Evolutionary conservation across 148 eudicot genomes (phyloP).

Genomic region (Fagopyrum tataricum): DNA sequence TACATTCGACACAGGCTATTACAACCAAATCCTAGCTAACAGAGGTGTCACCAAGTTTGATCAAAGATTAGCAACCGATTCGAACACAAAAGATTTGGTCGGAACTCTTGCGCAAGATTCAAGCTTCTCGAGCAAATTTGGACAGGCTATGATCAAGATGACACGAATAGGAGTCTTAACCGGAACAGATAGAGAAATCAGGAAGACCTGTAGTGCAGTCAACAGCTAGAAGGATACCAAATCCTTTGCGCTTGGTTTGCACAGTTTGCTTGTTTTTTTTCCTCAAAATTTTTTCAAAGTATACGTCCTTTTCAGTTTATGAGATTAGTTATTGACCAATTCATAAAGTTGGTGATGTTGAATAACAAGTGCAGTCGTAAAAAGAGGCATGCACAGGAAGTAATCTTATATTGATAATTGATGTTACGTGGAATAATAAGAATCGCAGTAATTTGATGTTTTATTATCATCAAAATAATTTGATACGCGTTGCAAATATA

Average conservation of each 20-base stretch:
- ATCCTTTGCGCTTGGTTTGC: not conserved
- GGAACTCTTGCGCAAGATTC: not conserved
- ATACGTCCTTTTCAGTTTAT: not conserved
- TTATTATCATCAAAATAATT: too few species aligned
- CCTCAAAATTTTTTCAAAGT: not conserved
- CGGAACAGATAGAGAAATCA: conserved; percentile 18
- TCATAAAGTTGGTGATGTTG: too few species aligned
- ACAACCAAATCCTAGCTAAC: conserved; percentile 14
- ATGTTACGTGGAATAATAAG: too few species aligned
- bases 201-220: conserved; percentile 14
- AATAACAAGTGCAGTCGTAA: too few species aligned
- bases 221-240: not conserved
- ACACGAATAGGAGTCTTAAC: conserved; percentile 13
- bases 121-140: conserved; percentile 16
- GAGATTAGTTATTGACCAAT: not conserved
- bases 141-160: conserved; percentile 21
- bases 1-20: conserved; percentile 19
- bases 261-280: too few species aligned
- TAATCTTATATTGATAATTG: too few species aligned
- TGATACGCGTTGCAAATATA: too few species aligned
- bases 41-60: conserved; percentile 18
- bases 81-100: not conserved
- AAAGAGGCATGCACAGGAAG: too few species aligned
- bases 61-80: conserved; percentile 18
- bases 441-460: too few species aligned